Evolutionary conservation across 169 alveolate genomes (phyloP).

Genomic region (Eimeria acervulina): DNA sequence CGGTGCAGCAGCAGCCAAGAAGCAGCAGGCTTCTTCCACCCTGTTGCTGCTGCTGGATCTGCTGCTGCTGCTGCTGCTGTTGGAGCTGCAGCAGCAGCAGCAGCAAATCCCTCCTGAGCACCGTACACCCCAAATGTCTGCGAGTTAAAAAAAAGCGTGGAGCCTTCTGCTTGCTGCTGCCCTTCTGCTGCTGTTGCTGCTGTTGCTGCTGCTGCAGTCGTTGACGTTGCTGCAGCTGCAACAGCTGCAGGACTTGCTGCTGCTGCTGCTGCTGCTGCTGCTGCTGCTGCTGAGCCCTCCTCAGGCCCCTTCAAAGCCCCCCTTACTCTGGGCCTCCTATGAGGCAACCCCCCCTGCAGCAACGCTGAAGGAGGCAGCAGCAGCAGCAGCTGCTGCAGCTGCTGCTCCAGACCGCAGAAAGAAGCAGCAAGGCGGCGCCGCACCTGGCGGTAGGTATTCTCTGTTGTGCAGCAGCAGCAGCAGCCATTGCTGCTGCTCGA

Average conservation of each 20-base stretch:
- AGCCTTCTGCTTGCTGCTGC: neutral
- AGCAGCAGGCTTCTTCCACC: neutral
- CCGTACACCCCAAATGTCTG: conserved; percentile 15
- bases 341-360: conserved; percentile 18
- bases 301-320: neutral
- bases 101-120: neutral
- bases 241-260: no score
- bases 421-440: conserved; percentile 5
- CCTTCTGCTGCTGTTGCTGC: conserved; percentile 23
- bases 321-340: neutral
- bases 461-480: neutral
- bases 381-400: conserved; percentile 36
- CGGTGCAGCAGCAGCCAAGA: no score
- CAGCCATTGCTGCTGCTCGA: neutral
- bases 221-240: neutral
- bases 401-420: neutral
- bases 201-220: neutral
- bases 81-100: neutral
- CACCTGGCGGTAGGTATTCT: neutral
- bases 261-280: no score
- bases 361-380: neutral
- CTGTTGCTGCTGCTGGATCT: no score
- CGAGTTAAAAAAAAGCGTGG: neutral
- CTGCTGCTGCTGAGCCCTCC: no score
- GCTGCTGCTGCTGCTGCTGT: no score